Base-by-base conservation (phyloP, 2,329 filamentous ascomycete species). In the Bipolaris sorokiniana region DNA sequence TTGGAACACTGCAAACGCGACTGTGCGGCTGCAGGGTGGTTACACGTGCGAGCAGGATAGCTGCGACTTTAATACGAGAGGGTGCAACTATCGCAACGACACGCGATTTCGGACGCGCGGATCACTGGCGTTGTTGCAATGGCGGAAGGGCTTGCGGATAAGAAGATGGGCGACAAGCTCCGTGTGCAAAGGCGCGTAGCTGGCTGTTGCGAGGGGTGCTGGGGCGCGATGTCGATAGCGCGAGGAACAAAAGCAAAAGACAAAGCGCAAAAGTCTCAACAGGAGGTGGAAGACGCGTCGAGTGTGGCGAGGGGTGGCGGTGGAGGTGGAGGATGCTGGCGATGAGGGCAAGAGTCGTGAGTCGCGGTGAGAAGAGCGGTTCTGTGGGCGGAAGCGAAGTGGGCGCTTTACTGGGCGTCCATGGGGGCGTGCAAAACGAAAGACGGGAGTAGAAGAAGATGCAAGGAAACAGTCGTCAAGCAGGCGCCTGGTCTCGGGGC, bases 1-100 rank as follows among this genome's bases (percentile, higher is more conserved):
- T 69, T 68, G 70, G 66, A 61, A 65, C 45, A 59, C 64, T 72
- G 72, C 71, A 64, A 72, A 71, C 67, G 70, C 72, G 71, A 71
- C 68, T 64, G 67, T 72, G 70, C 67, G 65, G 65, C 65, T 68
- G 66, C 69, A 68, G 54, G 58, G 47, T 48, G 54, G 71, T 74
- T 72, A 72, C 71, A 75, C 70, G 57, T 61, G 60, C 64, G 64
- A 69, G 60, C 57, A 62, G 63, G 60, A 65, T 64, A 60, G 57
- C 48, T 54, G 63, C 59, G 68, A 54, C 62, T 59, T 68, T 62
- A 62, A 44, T 55, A 54, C 37, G 56, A 54, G 41, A 56, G 64
- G 50, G 51, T 36, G 51, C 48, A 54, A 59, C 53, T 54, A 57
- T 63, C 51, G 57, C 58, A 61, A 61, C 48, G 59, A 61, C 51